These are phyloP conservation scores for Trichocladium uniseriatum DNA, from an alignment of 495 filamentous ascomycete species.

Conservation along the genomic window DNA sequence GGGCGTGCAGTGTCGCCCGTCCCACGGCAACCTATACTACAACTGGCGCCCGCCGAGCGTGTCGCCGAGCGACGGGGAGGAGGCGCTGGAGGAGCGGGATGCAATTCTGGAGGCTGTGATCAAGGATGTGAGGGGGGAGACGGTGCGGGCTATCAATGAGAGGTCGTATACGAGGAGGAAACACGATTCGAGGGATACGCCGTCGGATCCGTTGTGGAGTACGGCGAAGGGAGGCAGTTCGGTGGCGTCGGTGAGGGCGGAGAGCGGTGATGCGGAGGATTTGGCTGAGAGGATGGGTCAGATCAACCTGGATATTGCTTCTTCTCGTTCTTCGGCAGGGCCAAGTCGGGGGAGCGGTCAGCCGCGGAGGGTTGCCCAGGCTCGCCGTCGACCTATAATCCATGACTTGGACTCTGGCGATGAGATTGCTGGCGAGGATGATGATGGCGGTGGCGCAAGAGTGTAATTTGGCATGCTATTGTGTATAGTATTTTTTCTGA, in stretches of 20 bases:
- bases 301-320: background rate
- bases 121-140: background rate
- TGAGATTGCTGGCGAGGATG: background rate
- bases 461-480: background rate
- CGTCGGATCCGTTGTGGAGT: slow-evolving; percentile 7
- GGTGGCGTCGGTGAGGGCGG: background rate
- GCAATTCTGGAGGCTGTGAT: slow-evolving; percentile 16
- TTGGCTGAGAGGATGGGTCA: background rate
- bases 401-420: background rate
- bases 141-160: background rate
- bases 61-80: background rate
- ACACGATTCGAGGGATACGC: slow-evolving; percentile 15
- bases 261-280: background rate
- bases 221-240: background rate
- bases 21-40: slow-evolving; percentile 29
- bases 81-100: background rate
- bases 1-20: slow-evolving; percentile 17
- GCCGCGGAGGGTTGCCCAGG: no score
- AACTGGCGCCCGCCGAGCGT: slow-evolving; percentile 28
- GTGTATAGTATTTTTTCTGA: no score
- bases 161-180: background rate
- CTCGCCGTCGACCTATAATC: no score
- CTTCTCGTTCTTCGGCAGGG: background rate
- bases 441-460: background rate
- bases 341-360: no score